phyloP scores from a whole-genome alignment of 768 basidiomycete species.

The Suillus cothurnatus region DNA sequence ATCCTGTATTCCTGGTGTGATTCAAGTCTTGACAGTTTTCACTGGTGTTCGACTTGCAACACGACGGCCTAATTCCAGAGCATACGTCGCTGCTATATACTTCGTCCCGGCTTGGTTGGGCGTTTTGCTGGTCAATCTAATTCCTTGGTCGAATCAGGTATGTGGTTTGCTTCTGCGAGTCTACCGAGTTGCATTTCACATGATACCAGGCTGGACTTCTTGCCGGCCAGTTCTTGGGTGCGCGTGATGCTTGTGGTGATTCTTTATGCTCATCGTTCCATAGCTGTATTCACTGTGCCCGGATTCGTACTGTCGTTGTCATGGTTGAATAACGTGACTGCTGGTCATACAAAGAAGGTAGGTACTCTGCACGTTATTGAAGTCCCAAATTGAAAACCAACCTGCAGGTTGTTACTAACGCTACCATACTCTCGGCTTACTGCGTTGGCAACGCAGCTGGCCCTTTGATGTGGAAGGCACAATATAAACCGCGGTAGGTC shows the following conservation, averaged over 20 bases:
- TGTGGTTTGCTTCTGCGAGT: background rate
- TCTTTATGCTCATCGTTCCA: background rate
- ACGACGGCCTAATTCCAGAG: background rate
- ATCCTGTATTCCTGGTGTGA: background rate
- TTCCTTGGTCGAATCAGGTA: background rate
- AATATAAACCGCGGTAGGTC: background rate
- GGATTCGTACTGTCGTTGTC: background rate
- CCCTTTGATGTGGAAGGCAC: background rate
- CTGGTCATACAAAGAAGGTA: background rate
- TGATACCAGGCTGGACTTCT: constrained; percentile 26
- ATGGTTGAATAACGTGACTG: background rate
- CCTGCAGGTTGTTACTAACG: background rate
- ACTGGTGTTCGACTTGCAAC: background rate
- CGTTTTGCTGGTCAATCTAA: background rate
- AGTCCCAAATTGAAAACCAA: background rate
- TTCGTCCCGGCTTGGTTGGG: background rate
- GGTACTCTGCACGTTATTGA: background rate
- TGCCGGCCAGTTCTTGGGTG: constrained; percentile 57
- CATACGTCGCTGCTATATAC: background rate
- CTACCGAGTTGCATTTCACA: background rate
- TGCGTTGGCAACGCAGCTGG: background rate
- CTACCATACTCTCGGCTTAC: background rate
- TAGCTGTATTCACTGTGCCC: constrained; percentile 20
- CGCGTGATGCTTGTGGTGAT: constrained; percentile 8
- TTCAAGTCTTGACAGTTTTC: background rate